Evolutionary conservation across 73 alveolate genomes (phyloP), one percentile per base, ranked within the genome.

Genomic region (Paramecium caudatum): DNA sequence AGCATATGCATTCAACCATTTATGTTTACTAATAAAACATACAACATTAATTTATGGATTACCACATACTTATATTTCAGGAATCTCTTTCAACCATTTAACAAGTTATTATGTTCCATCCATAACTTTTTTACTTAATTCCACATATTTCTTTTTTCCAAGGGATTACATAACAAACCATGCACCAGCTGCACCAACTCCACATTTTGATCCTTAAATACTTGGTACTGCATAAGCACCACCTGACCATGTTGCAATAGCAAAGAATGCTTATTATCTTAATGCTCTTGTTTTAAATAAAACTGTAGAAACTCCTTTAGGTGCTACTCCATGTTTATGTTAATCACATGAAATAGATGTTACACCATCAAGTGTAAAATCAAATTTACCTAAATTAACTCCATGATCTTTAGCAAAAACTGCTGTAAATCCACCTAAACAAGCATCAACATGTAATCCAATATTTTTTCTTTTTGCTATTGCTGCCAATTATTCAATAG

Each of bases 301-400:
- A 19, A 96, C 91, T 17, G 96, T 90, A 3, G 99, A 98, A 82
- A 94, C 95, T 21, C 99, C 99, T 90, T 98, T 98, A 16, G 99
- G 99, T 5, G 99, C 99, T 69, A 95, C 97, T 37, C 99, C 99
- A 83, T 96, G 98, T 93, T 98, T 98, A 93, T 98, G 99, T 68
- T 98, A 95, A 91, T 98, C 99, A 21, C 98, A 95, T 19, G 99
- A 96, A 47, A 98, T 97, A 6, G 99, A 94, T 6, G 99, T 98
- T 23, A 98, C 99, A 9, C 99, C 99, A 0, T 92, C 96, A 7
- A 96, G 95, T 37, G 98, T 88, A 84, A 98, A 98, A 90, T 98
- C 99, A 70, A 96, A 98, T 85, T 91, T 91, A 2, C 98, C 98
- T 6, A 94, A 37, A 1, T 94, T 86, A 16, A 91, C 82, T 33